Evolutionary conservation across 352 stramenopile species (phyloP).

Genomic region (Phytophthora megakarya): DNA sequence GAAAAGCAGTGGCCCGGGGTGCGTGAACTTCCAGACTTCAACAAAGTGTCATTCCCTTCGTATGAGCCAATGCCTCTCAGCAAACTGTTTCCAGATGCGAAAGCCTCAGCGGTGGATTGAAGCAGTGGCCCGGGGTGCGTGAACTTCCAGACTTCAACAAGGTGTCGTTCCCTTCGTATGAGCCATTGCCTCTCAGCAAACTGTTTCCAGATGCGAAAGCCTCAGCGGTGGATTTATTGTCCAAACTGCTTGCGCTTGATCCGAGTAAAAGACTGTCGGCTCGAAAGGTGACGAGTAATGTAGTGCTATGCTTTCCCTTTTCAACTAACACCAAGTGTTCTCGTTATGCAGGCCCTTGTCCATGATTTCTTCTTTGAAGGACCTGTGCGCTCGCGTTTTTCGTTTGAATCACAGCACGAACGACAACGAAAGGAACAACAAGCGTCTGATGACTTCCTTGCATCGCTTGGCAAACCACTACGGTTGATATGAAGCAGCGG

Average conservation of each 20-base stretch:
- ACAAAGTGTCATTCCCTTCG: constrained; percentile 69
- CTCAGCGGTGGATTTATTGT: constrained; percentile 58
- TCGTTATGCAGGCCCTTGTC: constrained; percentile 32
- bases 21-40: constrained; percentile 59
- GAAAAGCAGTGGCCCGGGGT: constrained; percentile 63
- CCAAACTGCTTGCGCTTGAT: constrained; percentile 34
- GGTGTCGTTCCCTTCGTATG: constrained; percentile 65
- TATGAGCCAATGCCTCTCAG: constrained; percentile 51
- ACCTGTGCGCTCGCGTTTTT: constrained; percentile 29
- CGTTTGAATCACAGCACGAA: constrained; percentile 4
- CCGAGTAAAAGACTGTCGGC: constrained; percentile 43
- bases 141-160: constrained; percentile 73
- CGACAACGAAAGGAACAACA: constrained; percentile 3
- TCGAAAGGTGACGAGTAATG: constrained; percentile 36
- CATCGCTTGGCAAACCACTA: constrained; percentile 45
- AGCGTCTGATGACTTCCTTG: constrained; percentile 32
- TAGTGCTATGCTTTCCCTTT: neutral
- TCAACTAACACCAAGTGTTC: neutral
- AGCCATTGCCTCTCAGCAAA: constrained; percentile 40
- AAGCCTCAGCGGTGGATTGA: too few species aligned
- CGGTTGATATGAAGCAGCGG: constrained; percentile 9
- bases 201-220: constrained; percentile 54
- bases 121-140: constrained; percentile 56
- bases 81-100: constrained; percentile 55
- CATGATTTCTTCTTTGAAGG: constrained; percentile 59